Conservation (phyloP, 441 rosid species). For the Breynia disticha region DNA sequence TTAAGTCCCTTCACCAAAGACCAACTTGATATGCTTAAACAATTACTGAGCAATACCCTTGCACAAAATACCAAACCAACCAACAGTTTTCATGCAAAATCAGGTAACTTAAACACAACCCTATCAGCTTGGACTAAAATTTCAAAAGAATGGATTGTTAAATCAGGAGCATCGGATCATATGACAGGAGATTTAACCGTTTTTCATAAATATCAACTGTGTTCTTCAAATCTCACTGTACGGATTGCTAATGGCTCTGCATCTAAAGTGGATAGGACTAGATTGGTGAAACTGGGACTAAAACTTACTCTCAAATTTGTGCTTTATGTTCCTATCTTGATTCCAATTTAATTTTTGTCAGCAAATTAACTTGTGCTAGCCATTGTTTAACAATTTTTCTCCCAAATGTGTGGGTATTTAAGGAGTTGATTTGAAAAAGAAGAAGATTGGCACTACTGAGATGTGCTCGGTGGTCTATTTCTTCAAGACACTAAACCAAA, state of each 20-base stretch:
- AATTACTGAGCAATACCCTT: too few species aligned
- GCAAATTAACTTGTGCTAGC: neutral
- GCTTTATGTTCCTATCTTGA: neutral
- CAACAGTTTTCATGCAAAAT: too few species aligned
- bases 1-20: too few species aligned
- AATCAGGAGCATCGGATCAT: neutral
- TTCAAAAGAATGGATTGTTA: neutral
- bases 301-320: neutral
- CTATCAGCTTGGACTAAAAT: neutral
- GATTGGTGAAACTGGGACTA: neutral
- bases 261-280: neutral
- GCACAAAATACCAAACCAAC: too few species aligned
- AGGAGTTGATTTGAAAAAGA: neutral
- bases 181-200: neutral
- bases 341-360: neutral
- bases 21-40: too few species aligned
- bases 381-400: neutral
- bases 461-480: neutral
- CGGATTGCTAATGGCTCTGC: neutral
- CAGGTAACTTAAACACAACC: neutral
- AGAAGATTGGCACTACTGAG: constrained; percentile 5
- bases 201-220: neutral
- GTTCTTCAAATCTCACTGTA: neutral
- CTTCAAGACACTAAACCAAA: too few species aligned
- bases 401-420: neutral